phyloP scores from a whole-genome alignment of 1,139 yeast species.

The Yamadazyma siamensis region DNA sequence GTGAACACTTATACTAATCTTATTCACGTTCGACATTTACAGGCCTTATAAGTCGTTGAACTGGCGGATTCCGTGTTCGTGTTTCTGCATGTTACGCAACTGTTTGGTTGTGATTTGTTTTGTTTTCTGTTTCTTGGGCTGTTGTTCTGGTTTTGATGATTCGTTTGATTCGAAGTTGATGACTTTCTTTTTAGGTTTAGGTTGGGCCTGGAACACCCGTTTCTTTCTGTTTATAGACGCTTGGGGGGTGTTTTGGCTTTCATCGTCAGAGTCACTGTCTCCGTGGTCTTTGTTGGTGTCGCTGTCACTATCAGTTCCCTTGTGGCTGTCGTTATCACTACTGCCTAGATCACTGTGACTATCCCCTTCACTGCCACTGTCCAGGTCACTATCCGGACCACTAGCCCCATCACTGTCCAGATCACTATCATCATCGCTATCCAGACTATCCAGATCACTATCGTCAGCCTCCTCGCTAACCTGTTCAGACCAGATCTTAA shows the following conservation, averaged over 20 bases:
- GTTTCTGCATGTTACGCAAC: conserved; percentile 45
- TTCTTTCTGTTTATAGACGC: conserved; percentile 1
- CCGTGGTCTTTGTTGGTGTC: conserved; percentile 11
- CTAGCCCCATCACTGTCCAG: conserved; percentile 4
- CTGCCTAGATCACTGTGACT: conserved; percentile 10
- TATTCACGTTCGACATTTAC: too few relatives aligned
- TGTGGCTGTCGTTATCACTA: conserved; percentile 15
- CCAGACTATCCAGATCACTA: conserved; percentile 13
- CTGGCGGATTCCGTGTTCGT: conserved; percentile 63
- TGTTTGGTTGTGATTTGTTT: conserved; percentile 45
- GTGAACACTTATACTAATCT: too few relatives aligned
- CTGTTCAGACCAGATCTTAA: conserved; percentile 67
- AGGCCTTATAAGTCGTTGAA: conserved; percentile 58
- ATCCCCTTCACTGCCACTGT: conserved; percentile 4
- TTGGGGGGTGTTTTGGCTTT: neutral
- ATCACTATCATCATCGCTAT: conserved; percentile 11
- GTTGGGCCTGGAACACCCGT: conserved; percentile 9
- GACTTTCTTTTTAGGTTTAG: conserved; percentile 15
- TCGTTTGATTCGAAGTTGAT: conserved; percentile 9
- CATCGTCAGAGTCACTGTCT: conserved; percentile 5
- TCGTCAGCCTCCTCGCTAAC: conserved; percentile 18
- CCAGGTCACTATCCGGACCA: conserved; percentile 1
- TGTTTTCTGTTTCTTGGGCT: conserved; percentile 22
- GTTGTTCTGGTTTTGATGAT: conserved; percentile 15
- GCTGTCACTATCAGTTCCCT: conserved; percentile 17